Conservation (phyloP, 352 stramenopile species). For the Phytophthora tentaculata region DNA sequence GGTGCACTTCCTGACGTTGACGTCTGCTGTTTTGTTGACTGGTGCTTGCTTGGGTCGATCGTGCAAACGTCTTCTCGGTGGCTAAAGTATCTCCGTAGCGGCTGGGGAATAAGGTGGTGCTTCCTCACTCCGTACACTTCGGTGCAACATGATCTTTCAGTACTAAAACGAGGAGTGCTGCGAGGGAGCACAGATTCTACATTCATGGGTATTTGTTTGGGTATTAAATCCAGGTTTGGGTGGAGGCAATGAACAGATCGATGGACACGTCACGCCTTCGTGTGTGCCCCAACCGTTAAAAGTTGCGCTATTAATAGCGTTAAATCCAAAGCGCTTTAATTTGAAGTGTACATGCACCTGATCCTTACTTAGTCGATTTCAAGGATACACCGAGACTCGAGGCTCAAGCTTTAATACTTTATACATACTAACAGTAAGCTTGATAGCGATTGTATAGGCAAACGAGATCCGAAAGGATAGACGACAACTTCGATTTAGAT, state of each 20-base stretch:
- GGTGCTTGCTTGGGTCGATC: background rate
- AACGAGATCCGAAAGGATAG: background rate
- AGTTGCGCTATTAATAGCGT: background rate
- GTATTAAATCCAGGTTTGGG: background rate
- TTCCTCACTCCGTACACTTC: slow-evolving; percentile 16
- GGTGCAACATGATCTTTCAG: background rate
- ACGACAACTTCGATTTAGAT: background rate
- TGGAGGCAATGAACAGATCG: background rate
- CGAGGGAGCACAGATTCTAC: slow-evolving; percentile 10
- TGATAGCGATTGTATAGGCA: background rate
- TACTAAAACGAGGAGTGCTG: background rate
- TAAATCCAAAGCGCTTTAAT: too few species aligned
- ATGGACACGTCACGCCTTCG: background rate
- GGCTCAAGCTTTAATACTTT: too few species aligned
- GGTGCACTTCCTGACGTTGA: slow-evolving; percentile 18
- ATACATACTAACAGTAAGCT: too few species aligned
- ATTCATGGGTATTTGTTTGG: slow-evolving; percentile 3
- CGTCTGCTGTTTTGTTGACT: slow-evolving; percentile 4
- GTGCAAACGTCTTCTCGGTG: slow-evolving; percentile 21
- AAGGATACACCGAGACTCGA: too few species aligned
- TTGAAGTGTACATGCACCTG: too few species aligned
- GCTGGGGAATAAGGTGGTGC: slow-evolving; percentile 21
- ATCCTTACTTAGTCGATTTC: too few species aligned
- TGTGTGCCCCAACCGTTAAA: background rate
- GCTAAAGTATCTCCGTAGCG: slow-evolving; percentile 10